Base-by-base conservation (phyloP, 1,284 basidiomycete species). In the Rhodotorula glutinis region DNA sequence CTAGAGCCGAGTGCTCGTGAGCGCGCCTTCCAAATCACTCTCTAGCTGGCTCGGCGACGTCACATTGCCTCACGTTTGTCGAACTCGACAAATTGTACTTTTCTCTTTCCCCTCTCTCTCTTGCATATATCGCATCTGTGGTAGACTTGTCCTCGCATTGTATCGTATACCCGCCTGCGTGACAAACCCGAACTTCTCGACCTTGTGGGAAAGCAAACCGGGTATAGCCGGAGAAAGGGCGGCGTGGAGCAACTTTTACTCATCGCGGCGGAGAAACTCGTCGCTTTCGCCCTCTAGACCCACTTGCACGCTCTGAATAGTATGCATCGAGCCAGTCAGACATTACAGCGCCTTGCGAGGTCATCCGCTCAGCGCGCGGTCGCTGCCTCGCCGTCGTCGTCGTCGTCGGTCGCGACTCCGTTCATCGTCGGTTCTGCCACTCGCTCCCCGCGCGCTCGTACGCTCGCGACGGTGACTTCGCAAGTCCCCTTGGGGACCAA, bases 381-480 rank as follows among this genome's bases (percentile, higher is more conserved):
- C 16, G 49, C 43, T 16, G 17, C 43, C 4, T 16, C 43, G 43
- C 43, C 43, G 43, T 44, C 43, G 43, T 21, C 43, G 43, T 44
- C 49, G 49, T 51, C 49, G 25, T 51, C 46, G 46, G 23, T 51
- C 14, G 49, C 49, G 49, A 16, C 17, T 44, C 25, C 49, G 49
- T 27, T n/a, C 11, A 17, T n/a, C 27, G 27, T 25, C 49, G 49
- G 23, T n/a, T 47, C 46, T 10, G 21, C n/a, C 46, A 21, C 46
- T 51, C 49, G 49, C 49, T 27, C 49, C 14, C 25, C 49, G n/a
- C 49, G 46, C 23, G n/a, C 46, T 23, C 59, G 62, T 49, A 44
- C 61, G 10, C 67, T 71, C 67, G 70, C 70, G 27, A 72, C 70
- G 46, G 67, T 69, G 21, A 54, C 67, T 23, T 51, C 57, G 27